Percentiles rank a stretch among this genome's conserved stretches.
phyloP scores from a whole-genome alignment of 1,139 yeast species.

The Protomyces pachydermus region DNA sequence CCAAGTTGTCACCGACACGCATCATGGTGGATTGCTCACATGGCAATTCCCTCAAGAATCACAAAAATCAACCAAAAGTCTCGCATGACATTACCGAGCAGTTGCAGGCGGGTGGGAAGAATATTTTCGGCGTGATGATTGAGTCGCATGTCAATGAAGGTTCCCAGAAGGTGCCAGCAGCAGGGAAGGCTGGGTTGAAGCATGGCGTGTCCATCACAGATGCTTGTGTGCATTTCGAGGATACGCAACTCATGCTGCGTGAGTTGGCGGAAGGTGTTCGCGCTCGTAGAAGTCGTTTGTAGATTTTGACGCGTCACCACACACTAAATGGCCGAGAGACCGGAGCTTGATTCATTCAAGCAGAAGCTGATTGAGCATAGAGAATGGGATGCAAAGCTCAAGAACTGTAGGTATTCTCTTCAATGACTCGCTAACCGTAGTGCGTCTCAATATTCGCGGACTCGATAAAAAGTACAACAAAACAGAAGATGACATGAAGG shows the following conservation, averaged over 20 bases:
- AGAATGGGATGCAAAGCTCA: constrained; percentile 88
- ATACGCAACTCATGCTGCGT: constrained; percentile 67
- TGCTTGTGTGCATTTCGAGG: constrained; percentile 89
- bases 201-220: constrained; percentile 96
- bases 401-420: constrained; percentile 44
- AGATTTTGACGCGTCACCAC: not conserved
- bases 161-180: constrained; percentile 74
- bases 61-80: constrained; percentile 90
- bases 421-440: not conserved
- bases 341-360: constrained; percentile 54
- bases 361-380: constrained; percentile 87
- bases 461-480: constrained; percentile 80
- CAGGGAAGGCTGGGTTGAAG: constrained; percentile 59
- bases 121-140: constrained; percentile 91
- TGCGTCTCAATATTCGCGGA: constrained; percentile 77
- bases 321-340: not conserved
- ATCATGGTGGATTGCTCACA: constrained; percentile 98
- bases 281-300: constrained; percentile 52
- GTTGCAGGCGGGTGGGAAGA: constrained; percentile 60
- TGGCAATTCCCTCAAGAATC: constrained; percentile 88
- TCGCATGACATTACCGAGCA: constrained; percentile 75
- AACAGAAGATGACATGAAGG: constrained; percentile 61
- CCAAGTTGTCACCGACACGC: constrained; percentile 51
- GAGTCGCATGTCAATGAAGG: constrained; percentile 90
- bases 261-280: constrained; percentile 73